Base-by-base conservation (phyloP, 805 yeast genomes). In the Candida sithepensis region DNA sequence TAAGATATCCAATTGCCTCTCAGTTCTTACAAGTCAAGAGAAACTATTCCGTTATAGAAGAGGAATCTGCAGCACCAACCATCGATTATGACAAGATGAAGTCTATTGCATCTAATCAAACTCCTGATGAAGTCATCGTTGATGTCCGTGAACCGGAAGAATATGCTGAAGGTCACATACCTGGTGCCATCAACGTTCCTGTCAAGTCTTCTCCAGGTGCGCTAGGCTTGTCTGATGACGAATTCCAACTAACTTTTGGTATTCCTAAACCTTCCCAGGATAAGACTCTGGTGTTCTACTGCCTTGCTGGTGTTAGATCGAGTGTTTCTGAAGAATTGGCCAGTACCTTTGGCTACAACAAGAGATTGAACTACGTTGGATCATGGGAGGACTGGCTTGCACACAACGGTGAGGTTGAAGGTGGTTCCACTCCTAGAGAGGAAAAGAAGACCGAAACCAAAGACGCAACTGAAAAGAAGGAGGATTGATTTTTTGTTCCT, bases 131-230 rank as follows among this genome's bases (percentile, higher is more conserved):
- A 14, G 69, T 88, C 38, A 68, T 92, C 34, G 82, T 92, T 21
- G 99, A 92, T 63, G 97, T 88, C 19, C 82, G 99, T 64, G 98
- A 92, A 71, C 97, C 97, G 5, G 76, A 73, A 22, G 99, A 92
- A 69, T 69, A 48, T 47, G 70, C 69, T 34, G 80, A 72, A 42
- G 96, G 96, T 39, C 82, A 78, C 62, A 85, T 92, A 57, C 97
- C 97, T 24, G 77, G 80, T 13, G 84, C 98, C 5, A 67, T 91
- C 47, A 94, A 94, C 63, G 78, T 92, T 48, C 98, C 99, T 18
- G 84, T 82, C 70, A 89, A 89, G 61, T 81, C 94, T 4, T 79
- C 91, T 12, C 98, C 98, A 0, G 96, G 96, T 19, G 98, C 98
- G 0, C 74, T 92, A 50, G 89, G 88, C 42, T 77, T 92, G 43